Base-by-base conservation (phyloP, 2,329 filamentous ascomycete genomes). In the Sporothrix curviconia region DNA sequence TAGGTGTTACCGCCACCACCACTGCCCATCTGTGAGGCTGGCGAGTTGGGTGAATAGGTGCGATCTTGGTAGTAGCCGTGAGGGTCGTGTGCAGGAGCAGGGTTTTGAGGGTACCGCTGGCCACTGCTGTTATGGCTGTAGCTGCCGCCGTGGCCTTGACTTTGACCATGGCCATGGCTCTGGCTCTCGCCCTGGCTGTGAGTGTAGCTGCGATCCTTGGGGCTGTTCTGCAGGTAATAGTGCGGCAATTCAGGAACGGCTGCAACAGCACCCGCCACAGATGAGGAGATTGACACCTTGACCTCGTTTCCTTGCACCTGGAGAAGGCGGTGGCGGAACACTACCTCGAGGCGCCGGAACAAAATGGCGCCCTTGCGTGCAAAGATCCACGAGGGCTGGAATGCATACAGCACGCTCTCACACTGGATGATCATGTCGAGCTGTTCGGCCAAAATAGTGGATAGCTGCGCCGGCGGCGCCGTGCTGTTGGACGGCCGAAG, bases 391-490 rank as follows among this genome's bases (percentile, higher is more conserved):
- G 40, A 37, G 17, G 34, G 53, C 15, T 46, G 54, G 34, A 59
- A 59, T 7, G 58, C 47, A 3, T 30, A 22, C 15, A 59, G 47
- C 7, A 57, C 42, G 39, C 43, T 36, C 53, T 56, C 39, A 36
- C 58, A 56, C 40, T 59, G 58, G 32, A 57, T 25, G 25, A 46
- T 43, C 24, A 57, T 57, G 58, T 56, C 58, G 15, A 59, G 54
- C 49, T 59, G 58, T 25, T 59, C 58, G 25, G 32, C 47, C 30
- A 57, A 37, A 12, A 57, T 49, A 8, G 44, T 15, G n/a, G 54
- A n/a, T 12, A 43, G 14, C 11, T 49, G 54, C 54, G 44, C 34
- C 5, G 51, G 34, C 15, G 44, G 24, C 17, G 44, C 36, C 30
- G 40, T 19, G 30, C 34, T 19, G 22, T 30, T 24, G 15, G 32